Evolutionary conservation across 2,329 filamentous ascomycete genomes (phyloP).

Genomic region (Aspergillus sp.): DNA sequence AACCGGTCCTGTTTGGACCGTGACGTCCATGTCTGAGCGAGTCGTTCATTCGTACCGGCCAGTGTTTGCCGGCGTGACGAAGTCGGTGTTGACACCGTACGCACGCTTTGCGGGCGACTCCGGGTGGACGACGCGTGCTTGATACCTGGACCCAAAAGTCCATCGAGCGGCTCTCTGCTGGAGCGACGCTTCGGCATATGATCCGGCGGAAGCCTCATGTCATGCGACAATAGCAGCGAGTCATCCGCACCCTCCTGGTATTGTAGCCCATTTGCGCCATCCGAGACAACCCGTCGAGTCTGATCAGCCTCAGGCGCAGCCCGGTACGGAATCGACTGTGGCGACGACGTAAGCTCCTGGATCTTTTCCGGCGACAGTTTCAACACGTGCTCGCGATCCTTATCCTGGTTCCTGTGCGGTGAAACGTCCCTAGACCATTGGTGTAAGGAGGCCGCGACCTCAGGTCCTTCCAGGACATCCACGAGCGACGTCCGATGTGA

Average conservation of each 20-base stretch:
- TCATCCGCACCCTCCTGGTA: slow-evolving; percentile 12
- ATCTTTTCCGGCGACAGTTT: slow-evolving; percentile 56
- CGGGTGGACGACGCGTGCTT: slow-evolving; percentile 22
- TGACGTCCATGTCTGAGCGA: slow-evolving; percentile 32
- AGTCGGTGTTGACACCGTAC: slow-evolving; percentile 38
- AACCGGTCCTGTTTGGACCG: slow-evolving; percentile 32
- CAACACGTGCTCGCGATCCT: slow-evolving; percentile 31
- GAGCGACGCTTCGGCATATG: slow-evolving; percentile 20
- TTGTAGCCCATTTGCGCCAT: slow-evolving; percentile 12
- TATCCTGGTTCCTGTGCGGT: slow-evolving; percentile 22
- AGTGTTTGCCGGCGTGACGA: slow-evolving; percentile 28
- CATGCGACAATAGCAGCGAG: slow-evolving; percentile 23
- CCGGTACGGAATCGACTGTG: slow-evolving; percentile 53
- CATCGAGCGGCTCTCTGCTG: slow-evolving; percentile 26
- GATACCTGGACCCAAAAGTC: slow-evolving; percentile 20
- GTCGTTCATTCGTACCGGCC: slow-evolving; percentile 28
- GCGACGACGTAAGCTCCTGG: slow-evolving; percentile 53
- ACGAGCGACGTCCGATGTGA: slow-evolving; percentile 23
- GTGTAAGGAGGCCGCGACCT: slow-evolving; percentile 21
- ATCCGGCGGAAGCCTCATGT: slow-evolving; percentile 21
- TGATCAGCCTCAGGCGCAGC: slow-evolving; percentile 28
- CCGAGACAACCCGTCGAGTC: slow-evolving; percentile 21
- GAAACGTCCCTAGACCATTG: slow-evolving; percentile 23
- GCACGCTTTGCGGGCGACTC: slow-evolving; percentile 29
- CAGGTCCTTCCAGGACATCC: slow-evolving; percentile 29